A percentile compares a stretch with the other conserved stretches of the same genome.
Conservation (phyloP, 371 early-diverging fungal species). For the Syncephalastrum sp. region DNA sequence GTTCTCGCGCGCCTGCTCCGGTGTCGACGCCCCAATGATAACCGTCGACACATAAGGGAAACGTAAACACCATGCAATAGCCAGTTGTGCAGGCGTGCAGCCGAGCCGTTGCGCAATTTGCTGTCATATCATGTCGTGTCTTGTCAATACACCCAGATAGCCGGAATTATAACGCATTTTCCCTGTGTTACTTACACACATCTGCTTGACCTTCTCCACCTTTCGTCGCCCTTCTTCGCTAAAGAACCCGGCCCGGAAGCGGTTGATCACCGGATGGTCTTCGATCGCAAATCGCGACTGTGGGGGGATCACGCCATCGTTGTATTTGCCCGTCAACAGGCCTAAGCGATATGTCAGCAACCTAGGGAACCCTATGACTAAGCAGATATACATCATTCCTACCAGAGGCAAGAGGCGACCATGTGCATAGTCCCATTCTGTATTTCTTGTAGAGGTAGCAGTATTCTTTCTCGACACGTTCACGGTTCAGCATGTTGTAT, state of each 20-base stretch:
- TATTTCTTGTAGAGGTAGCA: conserved; percentile 66
- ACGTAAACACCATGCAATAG: conserved; percentile 81
- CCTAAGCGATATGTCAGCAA: conserved; percentile 16
- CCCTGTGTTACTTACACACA: conserved; percentile 34
- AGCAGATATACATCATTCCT: conserved; percentile 17
- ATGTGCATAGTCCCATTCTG: conserved; percentile 75
- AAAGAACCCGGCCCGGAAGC: conserved; percentile 57
- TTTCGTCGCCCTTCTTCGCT: conserved; percentile 64
- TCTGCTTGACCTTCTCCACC: conserved; percentile 50
- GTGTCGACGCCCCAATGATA: conserved; percentile 71
- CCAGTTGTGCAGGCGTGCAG: conserved; percentile 74
- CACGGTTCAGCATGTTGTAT: conserved; percentile 86
- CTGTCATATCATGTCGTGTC: conserved; percentile 20
- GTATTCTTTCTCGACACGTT: conserved; percentile 79
- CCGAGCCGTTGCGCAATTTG: conserved; percentile 64
- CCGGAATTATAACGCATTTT: background rate
- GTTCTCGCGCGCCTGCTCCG: conserved; percentile 77
- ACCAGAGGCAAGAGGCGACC: conserved; percentile 82
- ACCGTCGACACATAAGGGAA: conserved; percentile 62
- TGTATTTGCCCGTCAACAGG: conserved; percentile 79
- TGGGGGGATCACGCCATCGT: conserved; percentile 63
- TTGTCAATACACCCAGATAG: too few relatives aligned
- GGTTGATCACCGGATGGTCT: conserved; percentile 63
- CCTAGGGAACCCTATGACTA: too few relatives aligned
- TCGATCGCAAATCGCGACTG: conserved; percentile 69